Conservation (phyloP, 225 moss, liverwort and hornwort species). For the Polytrichum commune region DNA sequence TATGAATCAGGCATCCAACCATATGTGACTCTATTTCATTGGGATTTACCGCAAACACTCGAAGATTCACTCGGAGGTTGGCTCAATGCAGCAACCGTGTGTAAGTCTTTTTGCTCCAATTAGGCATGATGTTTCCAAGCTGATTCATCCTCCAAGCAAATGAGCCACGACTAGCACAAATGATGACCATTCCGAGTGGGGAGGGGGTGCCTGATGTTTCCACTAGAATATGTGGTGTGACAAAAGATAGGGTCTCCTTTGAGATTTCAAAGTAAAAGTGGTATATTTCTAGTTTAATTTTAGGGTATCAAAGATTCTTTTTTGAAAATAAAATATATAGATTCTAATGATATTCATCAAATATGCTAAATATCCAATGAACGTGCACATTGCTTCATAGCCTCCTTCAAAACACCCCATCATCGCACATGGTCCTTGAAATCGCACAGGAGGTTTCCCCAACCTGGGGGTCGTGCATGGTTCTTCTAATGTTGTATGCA, state of each 20-base stretch:
- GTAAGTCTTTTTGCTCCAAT: conserved; percentile 15
- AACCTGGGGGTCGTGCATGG: no score
- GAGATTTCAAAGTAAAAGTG: no score
- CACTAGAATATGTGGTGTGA: not conserved
- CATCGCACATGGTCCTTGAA: not conserved
- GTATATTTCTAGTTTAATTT: no score
- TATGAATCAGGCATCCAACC: not conserved
- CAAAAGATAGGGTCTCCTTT: not conserved
- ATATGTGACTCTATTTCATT: conserved; percentile 18
- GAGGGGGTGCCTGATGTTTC: not conserved
- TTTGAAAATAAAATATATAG: no score
- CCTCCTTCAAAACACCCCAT: not conserved
- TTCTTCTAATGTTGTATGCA: not conserved
- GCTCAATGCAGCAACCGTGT: conserved; percentile 27
- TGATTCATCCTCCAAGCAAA: no score
- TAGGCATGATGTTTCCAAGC: not conserved
- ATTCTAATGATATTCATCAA: no score
- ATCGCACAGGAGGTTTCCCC: not conserved
- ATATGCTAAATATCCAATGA: not conserved
- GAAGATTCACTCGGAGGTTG: conserved; percentile 39
- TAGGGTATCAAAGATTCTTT: no score
- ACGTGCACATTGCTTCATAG: not conserved
- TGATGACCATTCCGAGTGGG: not conserved
- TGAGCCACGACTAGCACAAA: not conserved
- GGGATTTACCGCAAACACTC: conserved; percentile 39